Percentiles rank a stretch among this genome's conserved stretches.
phyloP scores from a whole-genome alignment of 495 filamentous ascomycete species.

The Evernia prunastri region DNA sequence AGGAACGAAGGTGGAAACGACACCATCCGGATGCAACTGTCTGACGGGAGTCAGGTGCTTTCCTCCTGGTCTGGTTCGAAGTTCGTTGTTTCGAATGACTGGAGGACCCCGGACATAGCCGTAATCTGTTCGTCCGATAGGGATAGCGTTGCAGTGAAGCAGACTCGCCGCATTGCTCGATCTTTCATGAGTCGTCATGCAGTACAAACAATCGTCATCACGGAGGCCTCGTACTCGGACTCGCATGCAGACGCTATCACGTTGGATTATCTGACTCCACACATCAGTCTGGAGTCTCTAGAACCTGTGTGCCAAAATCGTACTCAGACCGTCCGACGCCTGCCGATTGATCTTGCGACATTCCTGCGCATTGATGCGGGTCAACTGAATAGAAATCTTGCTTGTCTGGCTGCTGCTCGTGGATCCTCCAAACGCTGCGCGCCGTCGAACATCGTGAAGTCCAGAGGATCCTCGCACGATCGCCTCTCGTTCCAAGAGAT shows the following conservation, averaged over 20 bases:
- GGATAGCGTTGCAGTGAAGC: conserved; percentile 42
- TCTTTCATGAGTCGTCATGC: conserved; percentile 59
- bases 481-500: background rate
- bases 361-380: conserved; percentile 65
- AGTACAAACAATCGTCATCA: conserved; percentile 62
- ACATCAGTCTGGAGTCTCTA: conserved; percentile 63
- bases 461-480: background rate
- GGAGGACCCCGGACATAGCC: conserved; percentile 65
- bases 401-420: conserved; percentile 44
- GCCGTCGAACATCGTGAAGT: background rate
- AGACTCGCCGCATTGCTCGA: conserved; percentile 50
- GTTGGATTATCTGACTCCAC: conserved; percentile 51
- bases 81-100: conserved; percentile 45
- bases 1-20: conserved; percentile 37
- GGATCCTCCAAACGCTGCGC: background rate
- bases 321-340: conserved; percentile 47
- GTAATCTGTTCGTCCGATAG: conserved; percentile 58
- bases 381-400: conserved; percentile 70
- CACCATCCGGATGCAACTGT: conserved; percentile 51
- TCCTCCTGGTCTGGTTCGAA: conserved; percentile 42
- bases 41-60: conserved; percentile 46
- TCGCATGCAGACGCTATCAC: conserved; percentile 37
- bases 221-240: conserved; percentile 51
- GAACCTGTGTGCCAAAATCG: conserved; percentile 41
- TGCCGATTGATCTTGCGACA: conserved; percentile 66